Evolutionary conservation across 805 yeast genomes (phyloP).

Genomic region (Tanozyma kutaoensis): DNA sequence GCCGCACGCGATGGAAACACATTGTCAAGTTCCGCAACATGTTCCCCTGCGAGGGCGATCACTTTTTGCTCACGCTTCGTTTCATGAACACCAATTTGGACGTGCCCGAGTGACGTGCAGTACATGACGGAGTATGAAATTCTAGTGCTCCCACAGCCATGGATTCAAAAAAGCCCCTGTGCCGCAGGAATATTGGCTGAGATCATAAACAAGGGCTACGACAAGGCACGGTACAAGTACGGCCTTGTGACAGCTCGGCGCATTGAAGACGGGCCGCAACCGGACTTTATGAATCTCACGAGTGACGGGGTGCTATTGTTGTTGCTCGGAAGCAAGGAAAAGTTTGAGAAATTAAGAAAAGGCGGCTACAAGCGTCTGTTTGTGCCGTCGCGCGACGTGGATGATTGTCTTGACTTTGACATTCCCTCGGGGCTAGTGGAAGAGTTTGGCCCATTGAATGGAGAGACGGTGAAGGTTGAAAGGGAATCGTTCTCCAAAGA

Average conservation of each 20-base stretch:
- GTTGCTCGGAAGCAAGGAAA: too few relatives aligned
- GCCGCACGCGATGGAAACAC: slow-evolving; percentile 29
- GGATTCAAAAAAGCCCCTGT: slow-evolving; percentile 1
- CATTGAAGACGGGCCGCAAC: not conserved
- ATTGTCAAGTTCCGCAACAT: slow-evolving; percentile 21
- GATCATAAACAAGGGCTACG: not conserved
- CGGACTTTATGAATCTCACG: not conserved
- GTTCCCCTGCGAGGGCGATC: slow-evolving; percentile 25
- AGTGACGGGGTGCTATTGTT: too few relatives aligned
- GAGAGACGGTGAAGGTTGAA: too few relatives aligned
- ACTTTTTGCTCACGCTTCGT: slow-evolving; percentile 22
- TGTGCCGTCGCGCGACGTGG: too few relatives aligned
- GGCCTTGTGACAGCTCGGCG: not conserved
- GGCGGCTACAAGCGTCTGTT: too few relatives aligned
- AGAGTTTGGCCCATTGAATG: too few relatives aligned
- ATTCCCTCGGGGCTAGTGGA: too few relatives aligned
- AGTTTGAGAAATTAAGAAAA: too few relatives aligned
- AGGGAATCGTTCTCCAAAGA: too few relatives aligned
- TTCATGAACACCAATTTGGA: slow-evolving; percentile 20
- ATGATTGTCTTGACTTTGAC: too few relatives aligned
- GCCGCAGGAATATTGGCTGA: not conserved
- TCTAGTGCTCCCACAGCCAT: not conserved
- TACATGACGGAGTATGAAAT: not conserved
- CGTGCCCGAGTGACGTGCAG: not conserved
- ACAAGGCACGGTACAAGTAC: not conserved